A percentile compares a stretch with the other conserved stretches of the same genome.
phyloP scores from a whole-genome alignment of 805 yeast species.

The Yarrowia sp. region DNA sequence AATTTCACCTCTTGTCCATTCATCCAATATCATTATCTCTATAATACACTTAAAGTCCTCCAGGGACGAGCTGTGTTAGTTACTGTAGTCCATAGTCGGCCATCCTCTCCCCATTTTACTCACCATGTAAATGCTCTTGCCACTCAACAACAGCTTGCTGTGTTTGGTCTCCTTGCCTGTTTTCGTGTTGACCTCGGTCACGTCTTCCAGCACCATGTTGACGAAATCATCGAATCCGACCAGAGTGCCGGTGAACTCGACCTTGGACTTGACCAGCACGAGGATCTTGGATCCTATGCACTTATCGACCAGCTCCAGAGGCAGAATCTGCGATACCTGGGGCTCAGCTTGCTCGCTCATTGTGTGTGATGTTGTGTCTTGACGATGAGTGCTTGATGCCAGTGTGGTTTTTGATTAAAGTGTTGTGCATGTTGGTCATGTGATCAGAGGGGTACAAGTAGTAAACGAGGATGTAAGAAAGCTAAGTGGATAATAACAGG shows the following conservation, averaged over 20 bases:
- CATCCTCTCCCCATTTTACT: neutral
- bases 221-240: slow-evolving; percentile 96
- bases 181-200: slow-evolving; percentile 56
- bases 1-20: neutral
- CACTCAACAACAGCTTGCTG: slow-evolving; percentile 52
- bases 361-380: slow-evolving; percentile 22
- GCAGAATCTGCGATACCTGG: slow-evolving; percentile 53
- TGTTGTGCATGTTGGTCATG: slow-evolving; percentile 25
- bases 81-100: neutral
- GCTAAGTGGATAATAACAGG: no score
- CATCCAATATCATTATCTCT: slow-evolving; percentile 32
- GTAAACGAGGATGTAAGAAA: no score
- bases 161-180: slow-evolving; percentile 45
- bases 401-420: slow-evolving; percentile 24
- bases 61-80: slow-evolving; percentile 39
- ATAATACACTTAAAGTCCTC: slow-evolving; percentile 38
- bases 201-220: slow-evolving; percentile 79
- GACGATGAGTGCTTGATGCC: neutral
- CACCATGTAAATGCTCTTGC: slow-evolving; percentile 53
- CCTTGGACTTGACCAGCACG: slow-evolving; percentile 66
- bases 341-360: slow-evolving; percentile 38
- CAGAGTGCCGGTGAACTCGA: slow-evolving; percentile 85
- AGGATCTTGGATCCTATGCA: slow-evolving; percentile 81
- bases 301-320: slow-evolving; percentile 86
- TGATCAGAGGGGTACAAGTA: slow-evolving; percentile 27